Evolutionary conservation across 116 monocot species (phyloP).

Genomic region (Papilionanthe hybrid): DNA sequence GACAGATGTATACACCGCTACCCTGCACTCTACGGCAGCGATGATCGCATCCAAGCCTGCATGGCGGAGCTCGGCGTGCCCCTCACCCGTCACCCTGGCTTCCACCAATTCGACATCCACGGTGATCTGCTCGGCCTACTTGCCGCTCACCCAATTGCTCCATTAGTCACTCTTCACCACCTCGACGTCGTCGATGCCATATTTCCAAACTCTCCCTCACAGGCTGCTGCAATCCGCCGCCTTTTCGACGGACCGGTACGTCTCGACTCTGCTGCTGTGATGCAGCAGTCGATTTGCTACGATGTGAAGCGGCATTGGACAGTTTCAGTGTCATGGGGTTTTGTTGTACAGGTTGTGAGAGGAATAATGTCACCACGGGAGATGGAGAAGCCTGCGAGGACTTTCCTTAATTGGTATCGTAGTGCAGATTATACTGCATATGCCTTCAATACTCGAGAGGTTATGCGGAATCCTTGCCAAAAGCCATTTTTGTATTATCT

Average conservation of each 20-base stretch:
- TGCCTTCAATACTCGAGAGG: constrained; percentile 74
- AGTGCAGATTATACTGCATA: constrained; percentile 76
- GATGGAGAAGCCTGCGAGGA: constrained; percentile 83
- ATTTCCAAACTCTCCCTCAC: constrained; percentile 32
- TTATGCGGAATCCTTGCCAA: constrained; percentile 70
- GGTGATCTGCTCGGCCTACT: constrained; percentile 82
- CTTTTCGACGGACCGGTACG: constrained; percentile 61
- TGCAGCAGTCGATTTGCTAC: constrained; percentile 93
- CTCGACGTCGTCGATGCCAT: constrained; percentile 77
- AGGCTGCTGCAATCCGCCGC: constrained; percentile 27
- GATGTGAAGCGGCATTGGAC: constrained; percentile 47
- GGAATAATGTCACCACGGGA: constrained; percentile 78
- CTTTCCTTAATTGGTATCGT: constrained; percentile 81
- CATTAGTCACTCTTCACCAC: constrained; percentile 79
- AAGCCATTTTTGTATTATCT: constrained; percentile 68
- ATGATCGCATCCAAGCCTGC: constrained; percentile 97
- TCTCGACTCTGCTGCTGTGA: constrained; percentile 62
- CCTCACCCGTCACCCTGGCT: constrained; percentile 68
- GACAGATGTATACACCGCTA: constrained; percentile 75
- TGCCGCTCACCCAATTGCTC: constrained; percentile 71
- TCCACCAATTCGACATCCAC: constrained; percentile 94
- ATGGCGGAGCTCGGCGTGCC: constrained; percentile 94
- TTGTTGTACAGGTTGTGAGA: constrained; percentile 53
- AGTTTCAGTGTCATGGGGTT: constrained; percentile 89
- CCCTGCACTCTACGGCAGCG: constrained; percentile 83